Conservation (phyloP, 495 filamentous ascomycete species). For the Talaromyces adpressus region DNA sequence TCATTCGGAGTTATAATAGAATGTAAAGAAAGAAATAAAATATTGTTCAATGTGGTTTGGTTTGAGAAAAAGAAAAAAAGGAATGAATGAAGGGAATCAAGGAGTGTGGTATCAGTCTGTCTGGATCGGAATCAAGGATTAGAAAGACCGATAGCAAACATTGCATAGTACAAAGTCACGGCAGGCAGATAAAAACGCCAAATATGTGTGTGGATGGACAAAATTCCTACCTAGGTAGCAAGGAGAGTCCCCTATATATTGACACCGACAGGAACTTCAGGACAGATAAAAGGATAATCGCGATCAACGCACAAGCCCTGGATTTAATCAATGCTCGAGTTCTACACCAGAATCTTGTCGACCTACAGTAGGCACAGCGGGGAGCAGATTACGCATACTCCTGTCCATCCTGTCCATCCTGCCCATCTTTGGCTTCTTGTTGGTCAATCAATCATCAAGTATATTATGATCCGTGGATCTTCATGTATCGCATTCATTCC, state of each 20-base stretch:
- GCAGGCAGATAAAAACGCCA: neutral
- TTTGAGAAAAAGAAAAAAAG: neutral
- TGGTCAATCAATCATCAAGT: neutral
- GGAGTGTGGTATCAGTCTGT: neutral
- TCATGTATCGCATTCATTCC: neutral
- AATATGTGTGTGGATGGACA: neutral
- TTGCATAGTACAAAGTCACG: neutral
- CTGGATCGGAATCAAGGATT: neutral
- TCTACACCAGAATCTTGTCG: too few species aligned
- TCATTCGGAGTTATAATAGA: neutral
- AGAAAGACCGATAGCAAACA: neutral
- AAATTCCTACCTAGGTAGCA: neutral
- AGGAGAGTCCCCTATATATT: neutral
- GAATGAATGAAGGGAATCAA: conserved; percentile 4
- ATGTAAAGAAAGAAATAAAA: neutral
- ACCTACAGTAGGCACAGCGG: neutral
- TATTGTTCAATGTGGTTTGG: too few species aligned
- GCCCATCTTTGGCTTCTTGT: neutral
- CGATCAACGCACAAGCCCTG: neutral
- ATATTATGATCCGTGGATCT: too few species aligned
- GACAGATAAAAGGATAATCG: neutral
- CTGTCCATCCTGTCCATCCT: neutral
- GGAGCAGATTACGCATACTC: neutral
- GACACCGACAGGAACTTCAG: too few species aligned
- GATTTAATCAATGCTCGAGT: neutral